Evolutionary conservation across 176 grass and related monocot genomes (phyloP).

Genomic region (Dendrocalamus sinicus): DNA sequence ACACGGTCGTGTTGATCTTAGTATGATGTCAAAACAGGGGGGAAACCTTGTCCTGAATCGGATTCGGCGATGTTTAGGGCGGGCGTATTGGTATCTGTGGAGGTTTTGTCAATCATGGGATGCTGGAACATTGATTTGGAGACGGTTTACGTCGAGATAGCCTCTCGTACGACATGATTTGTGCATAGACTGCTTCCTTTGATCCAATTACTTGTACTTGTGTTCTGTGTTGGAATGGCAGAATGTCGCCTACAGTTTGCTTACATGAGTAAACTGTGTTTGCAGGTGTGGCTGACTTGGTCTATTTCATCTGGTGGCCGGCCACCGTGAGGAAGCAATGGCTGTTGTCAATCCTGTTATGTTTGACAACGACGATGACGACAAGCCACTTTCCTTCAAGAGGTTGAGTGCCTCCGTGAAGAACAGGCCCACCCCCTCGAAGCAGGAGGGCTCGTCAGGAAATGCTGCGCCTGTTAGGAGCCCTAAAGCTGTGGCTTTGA

Average conservation of each 20-base stretch:
- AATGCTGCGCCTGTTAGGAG: slow-evolving; percentile 31
- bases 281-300: slow-evolving; percentile 46
- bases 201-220: background rate
- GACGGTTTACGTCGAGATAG: background rate
- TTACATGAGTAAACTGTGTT: slow-evolving; percentile 22
- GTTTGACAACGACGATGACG: slow-evolving; percentile 41
- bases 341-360: slow-evolving; percentile 51
- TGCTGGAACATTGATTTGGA: background rate
- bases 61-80: background rate
- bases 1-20: background rate
- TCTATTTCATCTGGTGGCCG: background rate
- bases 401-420: slow-evolving; percentile 42
- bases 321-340: slow-evolving; percentile 26
- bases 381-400: slow-evolving; percentile 57
- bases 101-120: background rate
- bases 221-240: background rate
- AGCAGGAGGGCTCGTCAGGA: slow-evolving; percentile 35
- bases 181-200: too few species aligned
- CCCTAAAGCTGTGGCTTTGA: slow-evolving; percentile 22
- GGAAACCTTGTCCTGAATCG: background rate
- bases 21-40: background rate
- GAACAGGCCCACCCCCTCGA: slow-evolving; percentile 46
- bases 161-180: background rate
- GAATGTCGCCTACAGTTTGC: background rate
- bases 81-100: background rate